These are phyloP conservation scores for Gonapodya prolifera DNA, from an alignment of 192 early-diverging fungal genomes.

Conservation along the genomic window DNA sequence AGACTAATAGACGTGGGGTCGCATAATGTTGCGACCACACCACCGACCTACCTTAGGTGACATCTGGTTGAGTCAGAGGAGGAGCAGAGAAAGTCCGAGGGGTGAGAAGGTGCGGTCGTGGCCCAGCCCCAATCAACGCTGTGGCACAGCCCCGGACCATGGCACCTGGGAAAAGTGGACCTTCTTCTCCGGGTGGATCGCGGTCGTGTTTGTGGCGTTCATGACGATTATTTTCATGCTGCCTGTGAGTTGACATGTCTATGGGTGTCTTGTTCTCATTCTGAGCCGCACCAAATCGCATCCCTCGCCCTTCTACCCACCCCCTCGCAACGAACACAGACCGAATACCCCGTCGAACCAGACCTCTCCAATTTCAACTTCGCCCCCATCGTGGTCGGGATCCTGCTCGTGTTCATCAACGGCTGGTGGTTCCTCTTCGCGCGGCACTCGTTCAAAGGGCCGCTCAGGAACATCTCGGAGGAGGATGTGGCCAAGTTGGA, in stretches of 20 bases:
- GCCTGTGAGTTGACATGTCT: background rate
- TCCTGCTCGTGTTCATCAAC: background rate
- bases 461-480: background rate
- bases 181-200: background rate
- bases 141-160: background rate
- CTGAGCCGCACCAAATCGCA: too few species aligned
- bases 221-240: constrained; percentile 1
- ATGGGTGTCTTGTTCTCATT: too few species aligned
- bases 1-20: background rate
- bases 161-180: background rate
- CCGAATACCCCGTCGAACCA: background rate
- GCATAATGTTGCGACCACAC: too few species aligned
- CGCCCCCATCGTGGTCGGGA: background rate
- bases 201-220: constrained; percentile 2
- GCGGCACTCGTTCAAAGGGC: background rate
- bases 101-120: background rate
- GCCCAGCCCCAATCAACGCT: too few species aligned
- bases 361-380: constrained; percentile 2
- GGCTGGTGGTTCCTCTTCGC: background rate
- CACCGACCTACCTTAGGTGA: too few species aligned
- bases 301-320: background rate
- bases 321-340: background rate
- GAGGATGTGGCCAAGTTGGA: background rate
- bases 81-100: background rate
- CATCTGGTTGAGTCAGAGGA: too few species aligned